Conservation (phyloP, 192 early-diverging fungal species). For the Phlyctochytrium bullatum region DNA sequence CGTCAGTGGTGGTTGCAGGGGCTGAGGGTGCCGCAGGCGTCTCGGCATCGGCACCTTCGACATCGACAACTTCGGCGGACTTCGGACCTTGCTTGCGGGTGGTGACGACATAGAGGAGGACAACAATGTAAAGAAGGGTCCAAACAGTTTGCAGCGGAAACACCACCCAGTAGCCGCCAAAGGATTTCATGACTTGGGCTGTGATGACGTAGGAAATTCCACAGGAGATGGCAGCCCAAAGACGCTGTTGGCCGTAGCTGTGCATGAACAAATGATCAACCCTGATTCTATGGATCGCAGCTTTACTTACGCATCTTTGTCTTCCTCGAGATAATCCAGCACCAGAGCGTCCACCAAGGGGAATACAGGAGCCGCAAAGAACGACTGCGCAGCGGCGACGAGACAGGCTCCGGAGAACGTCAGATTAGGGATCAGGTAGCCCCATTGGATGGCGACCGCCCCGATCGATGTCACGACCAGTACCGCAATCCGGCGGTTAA, state of each 20-base stretch:
- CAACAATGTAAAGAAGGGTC: not conserved
- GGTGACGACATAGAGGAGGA: not conserved
- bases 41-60: not conserved
- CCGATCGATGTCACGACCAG: not conserved
- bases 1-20: not conserved
- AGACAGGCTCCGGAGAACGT: not conserved
- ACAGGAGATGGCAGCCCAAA: constrained; percentile 2
- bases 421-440: not conserved
- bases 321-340: not conserved
- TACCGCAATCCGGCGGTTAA: not conserved
- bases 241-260: constrained; percentile 1
- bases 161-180: not conserved
- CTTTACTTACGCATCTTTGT: constrained; percentile 1
- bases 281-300: too few relatives aligned
- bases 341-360: constrained; percentile 2
- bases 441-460: not conserved
- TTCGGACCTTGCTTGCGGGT: not conserved
- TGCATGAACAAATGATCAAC: too few relatives aligned
- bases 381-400: not conserved
- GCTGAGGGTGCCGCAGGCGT: not conserved
- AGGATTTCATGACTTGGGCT: not conserved
- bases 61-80: not conserved
- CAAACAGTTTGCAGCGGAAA: not conserved
- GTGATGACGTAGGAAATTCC: constrained; percentile 1
- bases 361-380: not conserved